These are phyloP conservation scores for Neostapfia colusana DNA, from an alignment of 176 grass and related monocot genomes.

Conservation along the genomic window DNA sequence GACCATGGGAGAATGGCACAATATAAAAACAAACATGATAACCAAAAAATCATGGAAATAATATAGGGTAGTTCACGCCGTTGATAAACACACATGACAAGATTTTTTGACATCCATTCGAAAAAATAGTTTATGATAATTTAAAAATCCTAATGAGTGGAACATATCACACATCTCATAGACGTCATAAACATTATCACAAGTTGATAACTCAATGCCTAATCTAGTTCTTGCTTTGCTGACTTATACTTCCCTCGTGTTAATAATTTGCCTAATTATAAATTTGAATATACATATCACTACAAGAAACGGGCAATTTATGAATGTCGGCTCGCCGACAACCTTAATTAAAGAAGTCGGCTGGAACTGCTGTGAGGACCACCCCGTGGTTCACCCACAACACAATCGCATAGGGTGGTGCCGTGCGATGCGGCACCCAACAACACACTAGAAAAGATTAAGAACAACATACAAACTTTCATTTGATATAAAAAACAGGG, in stretches of 20 bases:
- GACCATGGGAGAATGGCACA: background rate
- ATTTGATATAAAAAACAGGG: too few relatives aligned
- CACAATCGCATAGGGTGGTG: too few relatives aligned
- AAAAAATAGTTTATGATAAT: constrained; percentile 1
- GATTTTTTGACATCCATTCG: background rate
- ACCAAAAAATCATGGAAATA: too few relatives aligned
- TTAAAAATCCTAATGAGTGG: constrained; percentile 19
- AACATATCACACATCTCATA: constrained; percentile 13
- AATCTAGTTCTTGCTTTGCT: background rate
- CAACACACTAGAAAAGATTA: too few relatives aligned
- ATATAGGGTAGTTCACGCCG: too few relatives aligned
- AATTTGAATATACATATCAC: constrained; percentile 4
- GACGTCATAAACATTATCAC: background rate
- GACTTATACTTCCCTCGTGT: background rate
- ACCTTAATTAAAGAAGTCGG: too few relatives aligned
- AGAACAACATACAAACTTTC: too few relatives aligned
- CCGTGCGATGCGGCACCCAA: too few relatives aligned
- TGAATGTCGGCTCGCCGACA: too few relatives aligned
- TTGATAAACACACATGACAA: constrained; percentile 29
- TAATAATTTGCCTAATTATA: background rate
- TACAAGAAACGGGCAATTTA: too few relatives aligned
- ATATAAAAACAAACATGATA: background rate
- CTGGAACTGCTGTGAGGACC: too few relatives aligned
- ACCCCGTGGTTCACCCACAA: too few relatives aligned
- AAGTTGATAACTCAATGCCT: background rate